phyloP scores from a whole-genome alignment of 2,329 filamentous ascomycete genomes.

The Leptographium flavum region DNA sequence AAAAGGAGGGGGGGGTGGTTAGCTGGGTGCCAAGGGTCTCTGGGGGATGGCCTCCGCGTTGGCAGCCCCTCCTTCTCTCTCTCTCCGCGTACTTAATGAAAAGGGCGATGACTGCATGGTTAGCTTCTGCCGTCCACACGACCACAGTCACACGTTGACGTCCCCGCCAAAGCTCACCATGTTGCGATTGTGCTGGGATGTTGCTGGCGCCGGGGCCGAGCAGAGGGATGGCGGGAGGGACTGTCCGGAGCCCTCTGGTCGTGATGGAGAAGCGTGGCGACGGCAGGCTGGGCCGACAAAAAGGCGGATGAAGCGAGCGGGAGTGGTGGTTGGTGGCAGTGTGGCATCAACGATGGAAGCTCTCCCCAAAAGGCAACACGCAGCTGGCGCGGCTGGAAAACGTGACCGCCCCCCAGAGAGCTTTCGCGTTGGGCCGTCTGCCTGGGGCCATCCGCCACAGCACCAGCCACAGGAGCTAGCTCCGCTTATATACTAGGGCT shows the following conservation, averaged over 20 bases:
- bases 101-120: slow-evolving; percentile 66
- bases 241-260: not conserved
- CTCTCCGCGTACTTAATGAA: slow-evolving; percentile 67
- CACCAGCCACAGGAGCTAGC: not conserved
- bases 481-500: not conserved
- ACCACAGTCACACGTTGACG: not conserved
- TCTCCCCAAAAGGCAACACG: slow-evolving; percentile 18
- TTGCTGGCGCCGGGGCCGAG: not conserved
- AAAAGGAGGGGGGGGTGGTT: not conserved
- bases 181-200: slow-evolving; percentile 2
- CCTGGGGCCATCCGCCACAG: not conserved
- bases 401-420: slow-evolving; percentile 11
- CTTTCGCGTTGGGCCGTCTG: slow-evolving; percentile 1
- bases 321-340: not conserved
- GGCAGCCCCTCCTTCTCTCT: not conserved
- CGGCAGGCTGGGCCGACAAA: not conserved
- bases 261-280: not conserved
- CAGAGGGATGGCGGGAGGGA: not conserved
- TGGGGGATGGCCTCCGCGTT: too few relatives aligned
- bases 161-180: slow-evolving; percentile 18
- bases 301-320: not conserved
- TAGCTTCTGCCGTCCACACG: slow-evolving; percentile 15
- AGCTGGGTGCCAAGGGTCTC: too few relatives aligned
- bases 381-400: slow-evolving; percentile 19
- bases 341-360: slow-evolving; percentile 6